phyloP scores from a whole-genome alignment of 2,329 filamentous ascomycete genomes.

The Colletotrichum tabaci region DNA sequence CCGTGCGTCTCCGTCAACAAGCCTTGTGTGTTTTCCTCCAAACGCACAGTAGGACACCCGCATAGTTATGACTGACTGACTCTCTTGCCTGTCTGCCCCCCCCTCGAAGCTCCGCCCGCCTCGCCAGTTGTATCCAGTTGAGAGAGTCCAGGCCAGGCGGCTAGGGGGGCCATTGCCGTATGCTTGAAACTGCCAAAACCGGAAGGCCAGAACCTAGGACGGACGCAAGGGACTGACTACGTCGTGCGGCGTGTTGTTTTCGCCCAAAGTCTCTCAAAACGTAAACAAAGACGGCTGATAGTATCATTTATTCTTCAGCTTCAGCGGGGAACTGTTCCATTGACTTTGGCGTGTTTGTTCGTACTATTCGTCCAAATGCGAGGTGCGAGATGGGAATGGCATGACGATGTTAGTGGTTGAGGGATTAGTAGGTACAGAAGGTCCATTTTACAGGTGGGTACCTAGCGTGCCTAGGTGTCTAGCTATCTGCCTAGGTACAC shows the following conservation, averaged over 20 bases:
- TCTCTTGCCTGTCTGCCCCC: slow-evolving; percentile 1
- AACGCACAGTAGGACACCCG: neutral
- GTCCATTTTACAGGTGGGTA: neutral
- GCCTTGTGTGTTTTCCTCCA: slow-evolving; percentile 1
- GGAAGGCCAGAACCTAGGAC: slow-evolving; percentile 38
- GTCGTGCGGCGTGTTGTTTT: slow-evolving; percentile 20
- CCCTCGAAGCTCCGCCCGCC: neutral
- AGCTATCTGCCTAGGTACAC: neutral
- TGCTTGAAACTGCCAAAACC: slow-evolving; percentile 22
- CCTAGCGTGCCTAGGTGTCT: neutral
- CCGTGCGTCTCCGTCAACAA: neutral
- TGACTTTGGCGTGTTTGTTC: slow-evolving; percentile 22
- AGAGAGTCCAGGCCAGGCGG: slow-evolving; percentile 1
- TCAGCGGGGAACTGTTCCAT: slow-evolving; percentile 1
- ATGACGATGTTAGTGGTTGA: neutral
- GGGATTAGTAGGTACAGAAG: neutral
- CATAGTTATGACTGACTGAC: neutral
- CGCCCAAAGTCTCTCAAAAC: slow-evolving; percentile 9
- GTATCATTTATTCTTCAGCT: slow-evolving; percentile 5
- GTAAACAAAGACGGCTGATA: slow-evolving; percentile 17
- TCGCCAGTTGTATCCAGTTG: neutral
- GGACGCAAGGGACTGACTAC: slow-evolving; percentile 34
- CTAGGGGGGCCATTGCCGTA: neutral
- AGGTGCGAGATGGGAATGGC: neutral
- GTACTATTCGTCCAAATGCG: neutral